A percentile compares a stretch with the other conserved stretches of the same genome.
Conservation (phyloP, 495 filamentous ascomycete genomes). For the Aspergillus asperescens region DNA sequence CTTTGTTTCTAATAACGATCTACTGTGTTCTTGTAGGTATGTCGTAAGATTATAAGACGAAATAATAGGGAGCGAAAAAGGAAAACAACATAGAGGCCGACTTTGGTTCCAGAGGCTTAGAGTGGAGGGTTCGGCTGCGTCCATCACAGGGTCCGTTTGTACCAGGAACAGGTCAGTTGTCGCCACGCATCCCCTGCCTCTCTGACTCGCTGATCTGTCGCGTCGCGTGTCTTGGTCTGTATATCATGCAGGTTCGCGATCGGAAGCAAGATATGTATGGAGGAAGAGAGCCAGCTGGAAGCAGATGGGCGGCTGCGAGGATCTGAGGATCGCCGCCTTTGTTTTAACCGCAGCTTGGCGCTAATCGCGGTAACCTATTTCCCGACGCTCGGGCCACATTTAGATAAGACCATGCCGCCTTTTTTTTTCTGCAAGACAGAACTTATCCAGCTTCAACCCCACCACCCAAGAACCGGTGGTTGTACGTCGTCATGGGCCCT, state of each 20-base stretch:
- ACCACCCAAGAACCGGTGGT: background rate
- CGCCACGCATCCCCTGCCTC: constrained; percentile 16
- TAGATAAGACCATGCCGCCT: constrained; percentile 25
- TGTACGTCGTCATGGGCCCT: constrained; percentile 10
- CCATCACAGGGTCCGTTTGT: constrained; percentile 18
- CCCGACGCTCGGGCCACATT: constrained; percentile 41
- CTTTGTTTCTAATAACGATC: constrained; percentile 4
- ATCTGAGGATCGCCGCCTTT: constrained; percentile 21
- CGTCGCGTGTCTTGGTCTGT: background rate
- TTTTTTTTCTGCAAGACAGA: background rate
- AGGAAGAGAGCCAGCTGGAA: background rate
- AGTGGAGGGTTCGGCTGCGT: constrained; percentile 22
- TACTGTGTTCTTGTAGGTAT: background rate
- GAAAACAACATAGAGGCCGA: background rate
- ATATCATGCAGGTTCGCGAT: constrained; percentile 5
- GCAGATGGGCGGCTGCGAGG: constrained; percentile 15
- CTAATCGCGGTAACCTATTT: constrained; percentile 34
- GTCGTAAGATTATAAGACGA: background rate
- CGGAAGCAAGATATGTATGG: background rate
- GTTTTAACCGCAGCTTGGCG: constrained; percentile 14
- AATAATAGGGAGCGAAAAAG: background rate
- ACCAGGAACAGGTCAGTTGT: constrained; percentile 13
- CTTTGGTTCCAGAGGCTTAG: constrained; percentile 8
- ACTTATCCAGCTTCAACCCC: constrained; percentile 1
- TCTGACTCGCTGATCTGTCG: background rate